These are phyloP conservation scores for Candida dajiaensis DNA, from an alignment of 805 yeast species.

Conservation along the genomic window DNA sequence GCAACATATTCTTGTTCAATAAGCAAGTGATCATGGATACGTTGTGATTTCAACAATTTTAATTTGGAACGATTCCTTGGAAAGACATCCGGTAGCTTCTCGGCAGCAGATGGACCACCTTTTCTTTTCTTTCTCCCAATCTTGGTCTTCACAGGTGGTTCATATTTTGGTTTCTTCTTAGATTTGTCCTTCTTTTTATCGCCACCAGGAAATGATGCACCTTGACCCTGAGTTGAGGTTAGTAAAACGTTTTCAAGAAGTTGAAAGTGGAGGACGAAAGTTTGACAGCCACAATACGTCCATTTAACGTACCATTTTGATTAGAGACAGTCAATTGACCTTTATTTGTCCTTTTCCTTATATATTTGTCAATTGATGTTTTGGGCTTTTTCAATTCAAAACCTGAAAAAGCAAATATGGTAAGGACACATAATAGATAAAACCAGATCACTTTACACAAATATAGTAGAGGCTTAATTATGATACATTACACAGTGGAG, in stretches of 20 bases:
- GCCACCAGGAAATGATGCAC: constrained; percentile 45
- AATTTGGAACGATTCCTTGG: constrained; percentile 94
- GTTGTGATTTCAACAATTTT: constrained; percentile 84
- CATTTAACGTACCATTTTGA: constrained; percentile 2
- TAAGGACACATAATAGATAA: background rate
- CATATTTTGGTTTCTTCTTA: constrained; percentile 92
- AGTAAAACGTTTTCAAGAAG: background rate
- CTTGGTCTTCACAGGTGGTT: constrained; percentile 95
- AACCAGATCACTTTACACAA: too few relatives aligned
- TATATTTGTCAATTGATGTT: background rate
- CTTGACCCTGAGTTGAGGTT: constrained; percentile 39
- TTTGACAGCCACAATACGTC: background rate
- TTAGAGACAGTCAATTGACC: background rate
- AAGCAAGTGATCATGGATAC: constrained; percentile 92
- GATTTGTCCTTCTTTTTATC: constrained; percentile 52
- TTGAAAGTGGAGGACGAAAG: background rate
- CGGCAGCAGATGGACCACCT: constrained; percentile 81
- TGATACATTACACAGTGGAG: background rate
- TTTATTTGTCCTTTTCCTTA: background rate
- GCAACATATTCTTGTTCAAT: constrained; percentile 95
- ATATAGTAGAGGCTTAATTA: too few relatives aligned
- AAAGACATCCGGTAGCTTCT: constrained; percentile 77
- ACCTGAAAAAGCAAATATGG: background rate
- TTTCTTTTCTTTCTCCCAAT: constrained; percentile 90
- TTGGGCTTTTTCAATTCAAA: background rate